Conservation (phyloP, 306 rosid genomes). For the Lablab purpureus region DNA sequence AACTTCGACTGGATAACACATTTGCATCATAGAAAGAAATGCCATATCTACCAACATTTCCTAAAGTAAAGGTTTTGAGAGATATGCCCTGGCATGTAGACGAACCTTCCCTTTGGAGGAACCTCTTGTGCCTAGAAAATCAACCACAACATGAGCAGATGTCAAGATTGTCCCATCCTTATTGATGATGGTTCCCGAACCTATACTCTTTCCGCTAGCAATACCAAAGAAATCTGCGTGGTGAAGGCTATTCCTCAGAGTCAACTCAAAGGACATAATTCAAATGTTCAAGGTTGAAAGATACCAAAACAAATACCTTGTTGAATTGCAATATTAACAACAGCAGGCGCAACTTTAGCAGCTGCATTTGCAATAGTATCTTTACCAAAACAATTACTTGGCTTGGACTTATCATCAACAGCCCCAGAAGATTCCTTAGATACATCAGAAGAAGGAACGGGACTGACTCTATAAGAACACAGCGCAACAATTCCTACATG, state of each 20-base stretch:
- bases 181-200: slow-evolving; percentile 88
- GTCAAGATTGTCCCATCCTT: slow-evolving; percentile 90
- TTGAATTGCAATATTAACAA: slow-evolving; percentile 77
- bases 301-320: slow-evolving; percentile 53
- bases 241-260: background rate
- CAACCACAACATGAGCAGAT: slow-evolving; percentile 84
- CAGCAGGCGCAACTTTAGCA: slow-evolving; percentile 84
- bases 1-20: background rate
- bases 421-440: slow-evolving; percentile 52
- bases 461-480: slow-evolving; percentile 54
- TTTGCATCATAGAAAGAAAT: slow-evolving; percentile 12
- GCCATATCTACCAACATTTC: slow-evolving; percentile 9
- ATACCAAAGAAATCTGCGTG: slow-evolving; percentile 63
- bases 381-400: slow-evolving; percentile 67
- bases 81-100: slow-evolving; percentile 13
- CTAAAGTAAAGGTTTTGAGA: background rate
- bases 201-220: slow-evolving; percentile 59
- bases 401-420: slow-evolving; percentile 52
- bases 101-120: slow-evolving; percentile 81
- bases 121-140: slow-evolving; percentile 63
- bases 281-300: slow-evolving; percentile 5
- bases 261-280: background rate
- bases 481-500: slow-evolving; percentile 58
- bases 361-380: slow-evolving; percentile 91
- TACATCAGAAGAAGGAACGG: slow-evolving; percentile 53